A percentile compares a stretch with the other conserved stretches of the same genome.
These are phyloP conservation scores for Diaporthe batatas DNA, from an alignment of 2,329 filamentous ascomycete species.

Conservation along the genomic window DNA sequence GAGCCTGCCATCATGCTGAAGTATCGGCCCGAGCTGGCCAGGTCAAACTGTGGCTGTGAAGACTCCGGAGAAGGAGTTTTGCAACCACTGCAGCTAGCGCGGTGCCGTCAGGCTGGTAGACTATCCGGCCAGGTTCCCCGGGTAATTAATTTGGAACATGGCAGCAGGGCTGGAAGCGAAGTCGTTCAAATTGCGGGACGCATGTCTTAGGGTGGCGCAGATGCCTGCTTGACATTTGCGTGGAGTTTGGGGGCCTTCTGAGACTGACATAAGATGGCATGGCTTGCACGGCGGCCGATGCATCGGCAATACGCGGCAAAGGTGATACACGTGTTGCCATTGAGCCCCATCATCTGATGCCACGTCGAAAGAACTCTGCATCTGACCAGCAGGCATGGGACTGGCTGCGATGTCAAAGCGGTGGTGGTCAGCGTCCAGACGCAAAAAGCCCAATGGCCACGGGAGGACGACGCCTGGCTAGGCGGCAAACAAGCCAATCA, in stretches of 20 bases:
- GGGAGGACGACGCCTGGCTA: slow-evolving; percentile 12
- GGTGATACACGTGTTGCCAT: slow-evolving; percentile 28
- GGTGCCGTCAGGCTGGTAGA: background rate
- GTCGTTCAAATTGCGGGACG: too few species aligned
- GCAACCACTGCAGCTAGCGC: slow-evolving; percentile 1
- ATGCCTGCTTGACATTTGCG: background rate
- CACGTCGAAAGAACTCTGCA: slow-evolving; percentile 31
- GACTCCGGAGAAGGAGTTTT: background rate
- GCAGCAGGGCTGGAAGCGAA: background rate
- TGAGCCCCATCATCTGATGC: slow-evolving; percentile 23
- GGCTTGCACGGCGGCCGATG: background rate
- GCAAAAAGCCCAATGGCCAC: slow-evolving; percentile 11
- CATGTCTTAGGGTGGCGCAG: background rate
- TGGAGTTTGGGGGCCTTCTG: background rate
- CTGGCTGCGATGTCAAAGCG: slow-evolving; percentile 24
- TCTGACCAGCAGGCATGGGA: slow-evolving; percentile 29
- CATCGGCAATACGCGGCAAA: slow-evolving; percentile 21
- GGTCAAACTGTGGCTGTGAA: background rate
- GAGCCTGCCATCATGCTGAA: background rate
- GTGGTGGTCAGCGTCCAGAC: slow-evolving; percentile 36
- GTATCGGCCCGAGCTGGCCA: background rate
- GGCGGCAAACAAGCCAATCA: slow-evolving; percentile 30
- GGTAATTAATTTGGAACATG: background rate
- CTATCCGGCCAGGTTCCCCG: background rate
- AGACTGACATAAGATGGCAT: background rate